phyloP scores from a whole-genome alignment of 495 filamentous ascomycete genomes.

The Jackrogersella multiformis region DNA sequence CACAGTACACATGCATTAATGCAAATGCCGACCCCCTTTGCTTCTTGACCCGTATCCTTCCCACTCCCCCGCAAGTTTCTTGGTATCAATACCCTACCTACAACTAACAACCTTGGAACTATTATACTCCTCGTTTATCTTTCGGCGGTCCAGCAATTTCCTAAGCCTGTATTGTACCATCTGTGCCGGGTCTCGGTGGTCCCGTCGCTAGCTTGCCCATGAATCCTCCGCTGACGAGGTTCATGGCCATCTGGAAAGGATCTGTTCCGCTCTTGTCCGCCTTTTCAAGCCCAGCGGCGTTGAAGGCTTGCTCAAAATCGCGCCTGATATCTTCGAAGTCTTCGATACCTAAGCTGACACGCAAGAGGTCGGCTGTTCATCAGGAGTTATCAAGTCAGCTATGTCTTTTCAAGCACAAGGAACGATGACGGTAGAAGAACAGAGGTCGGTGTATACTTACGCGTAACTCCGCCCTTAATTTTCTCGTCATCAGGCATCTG shows the following conservation, averaged over 20 bases:
- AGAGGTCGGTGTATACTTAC: conserved; percentile 35
- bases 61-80: conserved; percentile 5
- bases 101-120: too few species aligned
- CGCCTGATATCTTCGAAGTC: conserved; percentile 53
- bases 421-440: background rate
- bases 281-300: conserved; percentile 46
- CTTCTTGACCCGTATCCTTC: background rate
- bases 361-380: conserved; percentile 48
- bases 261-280: conserved; percentile 41
- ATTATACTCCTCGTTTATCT: background rate
- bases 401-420: background rate
- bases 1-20: conserved; percentile 8
- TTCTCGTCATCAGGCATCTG: conserved; percentile 56
- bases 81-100: conserved; percentile 1
- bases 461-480: conserved; percentile 53
- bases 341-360: conserved; percentile 53
- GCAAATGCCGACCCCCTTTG: conserved; percentile 18
- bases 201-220: conserved; percentile 48
- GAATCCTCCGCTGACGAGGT: conserved; percentile 45
- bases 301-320: conserved; percentile 56
- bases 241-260: conserved; percentile 43
- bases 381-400: conserved; percentile 1
- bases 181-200: conserved; percentile 44
- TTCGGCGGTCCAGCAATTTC: background rate
- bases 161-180: conserved; percentile 43